These are phyloP conservation scores for Scheffersomyces lignosus DNA, from an alignment of 805 yeast species.

Conservation along the genomic window DNA sequence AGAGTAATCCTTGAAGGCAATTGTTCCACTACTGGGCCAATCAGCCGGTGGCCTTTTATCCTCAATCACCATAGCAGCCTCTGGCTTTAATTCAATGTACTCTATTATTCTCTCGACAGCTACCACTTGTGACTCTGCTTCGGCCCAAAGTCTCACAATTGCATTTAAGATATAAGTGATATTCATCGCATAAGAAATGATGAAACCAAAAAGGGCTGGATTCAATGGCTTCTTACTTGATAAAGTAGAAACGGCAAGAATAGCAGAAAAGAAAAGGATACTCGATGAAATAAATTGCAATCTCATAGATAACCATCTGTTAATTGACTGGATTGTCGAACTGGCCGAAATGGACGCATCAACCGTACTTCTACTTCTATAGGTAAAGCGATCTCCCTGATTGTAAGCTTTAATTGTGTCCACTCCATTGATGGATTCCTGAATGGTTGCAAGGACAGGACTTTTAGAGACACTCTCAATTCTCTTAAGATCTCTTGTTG, in stretches of 20 bases:
- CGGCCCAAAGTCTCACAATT: conserved; percentile 62
- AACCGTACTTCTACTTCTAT: conserved; percentile 50
- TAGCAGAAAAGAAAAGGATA: conserved; percentile 52
- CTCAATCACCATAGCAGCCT: conserved; percentile 44
- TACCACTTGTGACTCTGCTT: conserved; percentile 62
- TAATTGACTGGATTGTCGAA: conserved; percentile 41
- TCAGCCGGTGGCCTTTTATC: conserved; percentile 35
- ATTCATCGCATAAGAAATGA: conserved; percentile 63
- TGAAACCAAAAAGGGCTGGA: conserved; percentile 62
- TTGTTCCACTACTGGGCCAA: conserved; percentile 77
- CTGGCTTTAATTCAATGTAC: conserved; percentile 49
- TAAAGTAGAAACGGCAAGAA: conserved; percentile 43
- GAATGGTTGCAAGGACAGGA: conserved; percentile 80
- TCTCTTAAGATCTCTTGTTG: conserved; percentile 79
- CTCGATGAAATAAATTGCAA: conserved; percentile 61
- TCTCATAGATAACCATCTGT: conserved; percentile 67
- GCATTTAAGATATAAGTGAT: conserved; percentile 54
- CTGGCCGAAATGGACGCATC: conserved; percentile 47
- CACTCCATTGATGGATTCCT: conserved; percentile 77
- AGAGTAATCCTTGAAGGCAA: conserved; percentile 70
- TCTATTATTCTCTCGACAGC: conserved; percentile 69
- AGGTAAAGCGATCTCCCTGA: conserved; percentile 63
- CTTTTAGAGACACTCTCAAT: conserved; percentile 65
- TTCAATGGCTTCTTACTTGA: conserved; percentile 43
- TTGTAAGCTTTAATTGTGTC: conserved; percentile 76